phyloP scores from a whole-genome alignment of 495 filamentous ascomycete species.

The Hypoxylon crocopeplum region DNA sequence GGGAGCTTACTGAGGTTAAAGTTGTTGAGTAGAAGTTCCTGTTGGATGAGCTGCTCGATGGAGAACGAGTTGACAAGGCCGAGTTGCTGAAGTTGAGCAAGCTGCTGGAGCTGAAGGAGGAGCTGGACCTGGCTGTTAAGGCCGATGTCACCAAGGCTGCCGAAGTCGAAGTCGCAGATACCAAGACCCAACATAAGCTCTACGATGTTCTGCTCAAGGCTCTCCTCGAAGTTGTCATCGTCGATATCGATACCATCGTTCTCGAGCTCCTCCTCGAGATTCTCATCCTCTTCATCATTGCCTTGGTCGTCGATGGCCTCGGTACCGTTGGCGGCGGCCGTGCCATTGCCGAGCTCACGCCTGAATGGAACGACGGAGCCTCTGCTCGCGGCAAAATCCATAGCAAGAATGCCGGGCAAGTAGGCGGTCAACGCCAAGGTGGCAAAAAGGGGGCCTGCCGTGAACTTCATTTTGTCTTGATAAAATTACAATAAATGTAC shows the following conservation, averaged over 20 bases:
- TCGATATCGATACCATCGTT: conserved; percentile 20
- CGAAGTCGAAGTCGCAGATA: conserved; percentile 41
- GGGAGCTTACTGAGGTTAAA: conserved; percentile 46
- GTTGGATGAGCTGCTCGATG: conserved; percentile 46
- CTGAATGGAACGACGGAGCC: conserved; percentile 18
- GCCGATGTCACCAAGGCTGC: conserved; percentile 41
- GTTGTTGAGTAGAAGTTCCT: conserved; percentile 39
- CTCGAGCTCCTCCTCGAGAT: conserved; percentile 8
- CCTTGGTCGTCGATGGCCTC: conserved; percentile 15
- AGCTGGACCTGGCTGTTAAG: conserved; percentile 47
- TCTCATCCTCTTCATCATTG: conserved; percentile 4
- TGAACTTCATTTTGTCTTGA: conserved; percentile 34
- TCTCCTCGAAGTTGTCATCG: conserved; percentile 29
- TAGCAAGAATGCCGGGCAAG: conserved; percentile 29
- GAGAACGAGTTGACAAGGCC: conserved; percentile 46
- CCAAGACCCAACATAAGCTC: conserved; percentile 46
- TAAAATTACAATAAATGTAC: conserved; percentile 14
- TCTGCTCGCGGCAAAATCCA: conserved; percentile 2
- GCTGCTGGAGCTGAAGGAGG: conserved; percentile 51
- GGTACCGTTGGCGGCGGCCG: conserved; percentile 30
- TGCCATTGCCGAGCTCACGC: conserved; percentile 24
- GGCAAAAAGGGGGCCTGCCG: conserved; percentile 29
- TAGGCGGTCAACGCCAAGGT: conserved; percentile 37
- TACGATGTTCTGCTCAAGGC: conserved; percentile 40
- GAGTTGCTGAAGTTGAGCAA: conserved; percentile 48